Percentiles rank a stretch among this genome's conserved stretches.
Evolutionary conservation across 305 asterid genomes (phyloP).

Genomic region (Fraxinus paxiana): DNA sequence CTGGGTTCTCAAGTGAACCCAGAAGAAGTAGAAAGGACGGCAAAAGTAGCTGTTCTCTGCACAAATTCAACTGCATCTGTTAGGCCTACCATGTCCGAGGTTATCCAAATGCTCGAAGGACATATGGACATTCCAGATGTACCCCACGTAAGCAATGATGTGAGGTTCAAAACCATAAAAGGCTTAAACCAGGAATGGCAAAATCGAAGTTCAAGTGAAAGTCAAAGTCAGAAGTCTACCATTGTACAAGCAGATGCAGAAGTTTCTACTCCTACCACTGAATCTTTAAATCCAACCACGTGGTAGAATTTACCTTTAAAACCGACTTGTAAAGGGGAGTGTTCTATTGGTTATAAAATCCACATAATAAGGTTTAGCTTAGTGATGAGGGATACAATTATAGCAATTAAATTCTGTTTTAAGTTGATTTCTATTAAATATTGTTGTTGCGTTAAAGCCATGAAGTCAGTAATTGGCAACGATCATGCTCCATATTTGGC

Average conservation of each 20-base stretch:
- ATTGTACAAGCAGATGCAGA: constrained; percentile 35
- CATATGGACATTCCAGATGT: constrained; percentile 45
- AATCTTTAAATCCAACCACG: neutral
- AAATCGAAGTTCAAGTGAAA: constrained; percentile 33
- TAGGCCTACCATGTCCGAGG: constrained; percentile 89
- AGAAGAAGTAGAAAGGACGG: constrained; percentile 53
- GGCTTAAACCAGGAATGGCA: constrained; percentile 57
- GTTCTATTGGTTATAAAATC: neutral
- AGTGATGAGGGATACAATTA: neutral
- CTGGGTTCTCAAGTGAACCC: constrained; percentile 35
- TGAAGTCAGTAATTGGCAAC: neutral
- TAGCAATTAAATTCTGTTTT: neutral
- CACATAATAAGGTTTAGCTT: neutral
- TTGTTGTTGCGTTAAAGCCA: neutral
- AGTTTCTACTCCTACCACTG: neutral
- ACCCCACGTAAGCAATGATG: constrained; percentile 53
- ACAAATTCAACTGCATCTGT: constrained; percentile 65
- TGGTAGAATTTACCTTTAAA: neutral
- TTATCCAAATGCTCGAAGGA: constrained; percentile 77
- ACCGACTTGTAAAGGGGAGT: neutral
- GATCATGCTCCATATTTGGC: too few species aligned
- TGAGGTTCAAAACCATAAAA: constrained; percentile 68
- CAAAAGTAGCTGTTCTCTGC: constrained; percentile 70
- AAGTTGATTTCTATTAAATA: neutral
- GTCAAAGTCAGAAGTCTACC: constrained; percentile 37